phyloP scores from a whole-genome alignment of 768 basidiomycete species.

The Amanita brunnescens region DNA sequence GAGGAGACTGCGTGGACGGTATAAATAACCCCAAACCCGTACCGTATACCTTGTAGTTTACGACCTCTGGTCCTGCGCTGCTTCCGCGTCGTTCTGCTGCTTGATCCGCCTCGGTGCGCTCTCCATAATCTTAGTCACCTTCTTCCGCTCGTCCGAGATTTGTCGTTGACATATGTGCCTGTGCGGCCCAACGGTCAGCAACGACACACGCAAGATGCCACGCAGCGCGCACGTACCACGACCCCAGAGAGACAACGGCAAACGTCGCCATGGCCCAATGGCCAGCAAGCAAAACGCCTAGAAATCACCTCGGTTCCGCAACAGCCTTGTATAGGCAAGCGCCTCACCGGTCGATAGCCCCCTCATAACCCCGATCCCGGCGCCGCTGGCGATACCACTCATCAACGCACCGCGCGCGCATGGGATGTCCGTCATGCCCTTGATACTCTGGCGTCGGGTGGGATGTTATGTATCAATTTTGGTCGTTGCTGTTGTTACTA shows the following conservation, averaged over 20 bases:
- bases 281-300: constrained; percentile 58
- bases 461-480: neutral
- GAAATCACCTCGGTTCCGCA: no score
- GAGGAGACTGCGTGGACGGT: constrained; percentile 23
- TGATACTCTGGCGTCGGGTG: constrained; percentile 40
- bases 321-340: no score
- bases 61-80: no score
- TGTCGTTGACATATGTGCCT: constrained; percentile 62
- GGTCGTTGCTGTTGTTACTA: no score
- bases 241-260: constrained; percentile 52
- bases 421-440: constrained; percentile 59
- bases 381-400: constrained; percentile 72
- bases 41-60: neutral
- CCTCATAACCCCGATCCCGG: constrained; percentile 68
- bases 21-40: constrained; percentile 3
- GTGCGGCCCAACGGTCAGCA: neutral
- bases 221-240: constrained; percentile 43
- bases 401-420: constrained; percentile 72
- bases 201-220: neutral
- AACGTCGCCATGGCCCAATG: constrained; percentile 80
- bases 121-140: constrained; percentile 50
- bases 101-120: constrained; percentile 51
- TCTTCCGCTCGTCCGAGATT: constrained; percentile 42
- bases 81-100: constrained; percentile 20
- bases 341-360: constrained; percentile 57